Base-by-base conservation (phyloP, 75 land plant genomes). In the Pinus albicaulis region DNA sequence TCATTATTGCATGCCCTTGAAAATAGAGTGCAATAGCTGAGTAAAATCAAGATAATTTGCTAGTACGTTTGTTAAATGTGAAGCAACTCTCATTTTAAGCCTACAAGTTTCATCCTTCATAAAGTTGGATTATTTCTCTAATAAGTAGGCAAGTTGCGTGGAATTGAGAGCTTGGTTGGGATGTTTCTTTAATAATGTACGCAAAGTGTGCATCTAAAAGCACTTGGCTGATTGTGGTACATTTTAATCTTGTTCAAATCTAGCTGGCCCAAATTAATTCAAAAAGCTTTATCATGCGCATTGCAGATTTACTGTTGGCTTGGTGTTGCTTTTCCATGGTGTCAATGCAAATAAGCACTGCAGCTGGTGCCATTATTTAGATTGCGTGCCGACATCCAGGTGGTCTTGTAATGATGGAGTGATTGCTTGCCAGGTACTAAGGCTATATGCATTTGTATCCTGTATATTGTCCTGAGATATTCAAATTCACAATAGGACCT, bases 321-420 rank as follows among this genome's bases (percentile, higher is more conserved):
- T 94, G 61, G 83, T 86, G 52, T 81, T 86, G 82, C 85, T 94
- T 24, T 92, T 86, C 77, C 58, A 76, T 34, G 87, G 87, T 38
- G 88, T 82, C 59, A 87, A 92, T 63, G 95, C 80, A 17, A 82
- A 88, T 69, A 86, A 88, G 28, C 88, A 81, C 20, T 94, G 98
- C 85, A 78, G 76, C 59, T 92, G 98, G 98, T 94, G 97, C 57
- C 96, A 83, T 69, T 93, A 93, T 72, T 56, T 89, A 74, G 84
- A 75, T 79, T 94, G 97, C 34, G 90, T 94, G 20, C 92, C 88
- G 11, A 88, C 92, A 0, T 82, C 89, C 4, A 80, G 74, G 65
- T 94, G 98, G 98, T 72, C 73, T 24, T 94, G 95, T 55, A 80
- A 89, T 59, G 74, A 69, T n/a, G 65, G 66, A 24, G 28, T 78